Conservation (phyloP, 2,329 filamentous ascomycete species). For the Furcasterigmium furcatum region DNA sequence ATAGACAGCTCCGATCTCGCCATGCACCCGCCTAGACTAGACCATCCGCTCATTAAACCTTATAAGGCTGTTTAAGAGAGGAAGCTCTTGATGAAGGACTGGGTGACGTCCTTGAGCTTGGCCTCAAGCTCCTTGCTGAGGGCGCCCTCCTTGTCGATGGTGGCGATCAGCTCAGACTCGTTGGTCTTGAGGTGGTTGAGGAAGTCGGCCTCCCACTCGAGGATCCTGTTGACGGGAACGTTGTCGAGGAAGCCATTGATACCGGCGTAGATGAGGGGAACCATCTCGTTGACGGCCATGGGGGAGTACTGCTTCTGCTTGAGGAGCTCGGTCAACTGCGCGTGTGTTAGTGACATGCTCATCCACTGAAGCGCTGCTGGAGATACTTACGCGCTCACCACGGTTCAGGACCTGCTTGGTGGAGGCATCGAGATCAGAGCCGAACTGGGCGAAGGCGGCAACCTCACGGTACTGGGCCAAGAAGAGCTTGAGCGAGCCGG, state of each 20-base stretch:
- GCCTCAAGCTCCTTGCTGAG: conserved; percentile 92
- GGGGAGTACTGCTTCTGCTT: conserved; percentile 99
- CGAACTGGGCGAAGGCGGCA: conserved; percentile 98
- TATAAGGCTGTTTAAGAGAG: conserved; percentile 44
- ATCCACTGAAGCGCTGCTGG: neutral
- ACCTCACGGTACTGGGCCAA: conserved; percentile 99
- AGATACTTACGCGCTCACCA: conserved; percentile 84
- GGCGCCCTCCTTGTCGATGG: conserved; percentile 93
- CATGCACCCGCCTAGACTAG: neutral
- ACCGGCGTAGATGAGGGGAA: conserved; percentile 98
- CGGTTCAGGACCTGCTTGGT: conserved; percentile 98
- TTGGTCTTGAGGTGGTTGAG: conserved; percentile 87
- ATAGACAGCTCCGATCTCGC: conserved; percentile 44
- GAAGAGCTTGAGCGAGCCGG: conserved; percentile 99
- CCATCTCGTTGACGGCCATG: conserved; percentile 99
- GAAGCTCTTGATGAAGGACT: conserved; percentile 93
- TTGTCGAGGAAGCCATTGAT: conserved; percentile 93
- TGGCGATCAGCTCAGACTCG: conserved; percentile 77
- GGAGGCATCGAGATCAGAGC: conserved; percentile 97
- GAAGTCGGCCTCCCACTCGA: conserved; percentile 94
- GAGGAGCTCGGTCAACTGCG: conserved; percentile 84
- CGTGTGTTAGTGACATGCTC: conserved; percentile 1
- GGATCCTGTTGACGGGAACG: conserved; percentile 87
- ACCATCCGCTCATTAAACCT: conserved; percentile 18
- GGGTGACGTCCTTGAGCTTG: conserved; percentile 74